These are phyloP conservation scores for Candolleomyces eurysporus DNA, from an alignment of 768 basidiomycete genomes.

Conservation along the genomic window DNA sequence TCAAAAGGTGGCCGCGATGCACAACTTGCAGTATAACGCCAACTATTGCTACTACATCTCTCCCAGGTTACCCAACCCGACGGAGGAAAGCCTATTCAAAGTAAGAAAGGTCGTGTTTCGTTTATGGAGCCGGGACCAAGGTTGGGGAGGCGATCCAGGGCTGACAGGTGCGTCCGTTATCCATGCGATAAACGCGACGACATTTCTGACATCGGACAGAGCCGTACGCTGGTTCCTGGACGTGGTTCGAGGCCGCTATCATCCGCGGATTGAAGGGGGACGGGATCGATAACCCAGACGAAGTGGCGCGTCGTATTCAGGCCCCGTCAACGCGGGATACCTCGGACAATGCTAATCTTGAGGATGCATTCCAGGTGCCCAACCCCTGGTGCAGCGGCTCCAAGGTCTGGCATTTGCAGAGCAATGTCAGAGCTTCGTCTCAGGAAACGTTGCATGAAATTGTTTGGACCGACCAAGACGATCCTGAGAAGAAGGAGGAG, in stretches of 20 bases:
- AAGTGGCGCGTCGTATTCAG: background rate
- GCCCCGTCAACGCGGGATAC: background rate
- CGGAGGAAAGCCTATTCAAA: background rate
- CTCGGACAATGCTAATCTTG: slow-evolving; percentile 6
- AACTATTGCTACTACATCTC: slow-evolving; percentile 16
- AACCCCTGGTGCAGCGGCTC: slow-evolving; percentile 10
- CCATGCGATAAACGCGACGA: background rate
- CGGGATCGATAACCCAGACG: background rate
- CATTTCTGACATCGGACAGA: slow-evolving; percentile 15
- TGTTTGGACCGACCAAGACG: slow-evolving; percentile 19
- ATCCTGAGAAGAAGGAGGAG: background rate
- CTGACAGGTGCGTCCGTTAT: slow-evolving; percentile 15
- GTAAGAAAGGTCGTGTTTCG: slow-evolving; percentile 18
- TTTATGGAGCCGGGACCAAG: slow-evolving; percentile 27
- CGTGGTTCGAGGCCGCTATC: slow-evolving; percentile 33
- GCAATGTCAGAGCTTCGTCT: slow-evolving; percentile 24
- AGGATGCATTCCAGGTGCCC: slow-evolving; percentile 8
- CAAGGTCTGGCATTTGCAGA: slow-evolving; percentile 25
- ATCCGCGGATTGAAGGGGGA: slow-evolving; percentile 16
- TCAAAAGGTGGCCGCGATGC: slow-evolving; percentile 1
- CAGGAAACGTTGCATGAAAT: slow-evolving; percentile 17
- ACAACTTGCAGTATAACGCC: background rate
- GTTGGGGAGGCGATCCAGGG: slow-evolving; percentile 26
- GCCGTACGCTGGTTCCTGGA: slow-evolving; percentile 26
- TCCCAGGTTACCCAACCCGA: slow-evolving; percentile 7